A percentile compares a stretch with the other conserved stretches of the same genome.
Conservation (phyloP, 2,329 filamentous ascomycete species). For the Clarireedia homoeocarpa region DNA sequence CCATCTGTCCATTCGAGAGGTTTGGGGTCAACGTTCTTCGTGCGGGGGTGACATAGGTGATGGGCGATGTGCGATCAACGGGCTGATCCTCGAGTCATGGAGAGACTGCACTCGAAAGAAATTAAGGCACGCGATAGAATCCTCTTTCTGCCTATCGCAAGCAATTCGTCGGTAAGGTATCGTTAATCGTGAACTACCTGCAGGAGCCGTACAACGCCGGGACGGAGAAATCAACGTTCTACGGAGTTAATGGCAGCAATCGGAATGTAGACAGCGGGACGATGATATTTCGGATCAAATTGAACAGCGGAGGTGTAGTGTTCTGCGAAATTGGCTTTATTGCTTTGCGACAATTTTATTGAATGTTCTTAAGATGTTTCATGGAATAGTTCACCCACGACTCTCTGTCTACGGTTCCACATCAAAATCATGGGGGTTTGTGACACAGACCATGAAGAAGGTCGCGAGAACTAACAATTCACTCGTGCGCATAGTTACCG, state of each 20-base stretch:
- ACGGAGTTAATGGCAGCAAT: too few species aligned
- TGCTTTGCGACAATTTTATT: neutral
- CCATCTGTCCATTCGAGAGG: slow-evolving; percentile 30
- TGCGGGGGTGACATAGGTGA: slow-evolving; percentile 26
- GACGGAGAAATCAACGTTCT: too few species aligned
- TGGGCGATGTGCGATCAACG: slow-evolving; percentile 17
- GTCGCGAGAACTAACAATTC: neutral
- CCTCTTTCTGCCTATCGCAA: neutral
- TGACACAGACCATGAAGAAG: neutral
- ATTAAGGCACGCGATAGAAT: neutral
- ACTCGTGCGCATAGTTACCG: too few species aligned
- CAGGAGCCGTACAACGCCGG: too few species aligned
- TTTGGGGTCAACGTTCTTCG: slow-evolving; percentile 20
- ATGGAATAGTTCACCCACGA: neutral
- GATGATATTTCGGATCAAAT: too few species aligned
- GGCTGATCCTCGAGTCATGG: slow-evolving; percentile 19
- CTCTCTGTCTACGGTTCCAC: neutral
- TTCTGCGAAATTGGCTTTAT: neutral
- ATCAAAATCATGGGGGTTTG: neutral
- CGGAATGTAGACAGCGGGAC: too few species aligned
- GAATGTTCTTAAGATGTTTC: neutral
- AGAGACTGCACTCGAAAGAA: neutral
- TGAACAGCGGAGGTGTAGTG: too few species aligned
- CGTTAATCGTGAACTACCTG: neutral
- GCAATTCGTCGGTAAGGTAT: neutral